A percentile compares a stretch with the other conserved stretches of the same genome.
These are phyloP conservation scores for Raddia guianensis DNA, from an alignment of 176 grass and related monocot genomes.

Conservation along the genomic window DNA sequence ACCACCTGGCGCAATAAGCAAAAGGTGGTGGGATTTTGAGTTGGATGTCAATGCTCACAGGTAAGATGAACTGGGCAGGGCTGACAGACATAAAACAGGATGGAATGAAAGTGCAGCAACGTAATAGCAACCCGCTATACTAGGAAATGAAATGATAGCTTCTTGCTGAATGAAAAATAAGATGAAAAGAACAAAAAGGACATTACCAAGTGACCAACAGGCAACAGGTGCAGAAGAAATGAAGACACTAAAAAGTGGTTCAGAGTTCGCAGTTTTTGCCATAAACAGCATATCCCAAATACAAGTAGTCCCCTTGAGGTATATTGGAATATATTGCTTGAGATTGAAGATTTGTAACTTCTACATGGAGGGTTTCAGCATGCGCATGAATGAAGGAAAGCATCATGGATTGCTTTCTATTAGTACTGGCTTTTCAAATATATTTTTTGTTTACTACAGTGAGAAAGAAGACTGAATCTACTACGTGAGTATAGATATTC, in stretches of 20 bases:
- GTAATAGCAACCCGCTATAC: not conserved
- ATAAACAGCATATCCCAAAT: not conserved
- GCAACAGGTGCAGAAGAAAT: not conserved
- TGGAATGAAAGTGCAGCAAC: not conserved
- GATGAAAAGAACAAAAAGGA: not conserved
- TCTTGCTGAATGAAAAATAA: not conserved
- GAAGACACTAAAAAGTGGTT: not conserved
- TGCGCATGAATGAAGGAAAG: constrained; percentile 9
- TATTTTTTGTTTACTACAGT: not conserved
- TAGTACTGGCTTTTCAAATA: not conserved
- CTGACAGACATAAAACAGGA: not conserved
- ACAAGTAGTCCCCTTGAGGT: not conserved
- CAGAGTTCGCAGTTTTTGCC: constrained; percentile 5
- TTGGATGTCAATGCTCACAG: constrained; percentile 14
- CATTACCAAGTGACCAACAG: not conserved
- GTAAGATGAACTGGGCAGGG: constrained; percentile 14
- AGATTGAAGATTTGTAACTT: not conserved
- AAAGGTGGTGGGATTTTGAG: not conserved
- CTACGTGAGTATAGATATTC: not conserved
- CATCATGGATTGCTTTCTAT: constrained; percentile 2
- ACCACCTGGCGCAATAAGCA: constrained; percentile 22
- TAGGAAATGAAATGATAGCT: not conserved
- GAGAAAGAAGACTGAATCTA: not conserved
- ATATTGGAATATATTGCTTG: not conserved
- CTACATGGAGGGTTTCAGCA: not conserved